phyloP scores from a whole-genome alignment of 306 rosid genomes.

The Rosa persica region DNA sequence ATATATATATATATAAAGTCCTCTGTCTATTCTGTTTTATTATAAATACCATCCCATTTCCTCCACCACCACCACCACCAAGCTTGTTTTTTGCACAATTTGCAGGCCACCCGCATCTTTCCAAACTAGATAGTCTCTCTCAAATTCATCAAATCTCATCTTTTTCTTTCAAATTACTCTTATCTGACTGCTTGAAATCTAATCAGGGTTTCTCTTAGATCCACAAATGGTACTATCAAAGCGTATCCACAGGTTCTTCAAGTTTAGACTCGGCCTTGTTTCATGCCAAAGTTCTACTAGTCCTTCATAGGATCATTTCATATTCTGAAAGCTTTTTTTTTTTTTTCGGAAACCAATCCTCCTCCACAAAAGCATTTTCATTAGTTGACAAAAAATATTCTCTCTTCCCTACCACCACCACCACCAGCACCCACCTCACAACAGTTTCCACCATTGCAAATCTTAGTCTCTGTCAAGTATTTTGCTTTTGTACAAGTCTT shows the following conservation, averaged over 20 bases:
- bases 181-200: conserved; percentile 10
- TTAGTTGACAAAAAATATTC: conserved; percentile 21
- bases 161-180: not conserved
- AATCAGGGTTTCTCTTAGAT: conserved; percentile 18
- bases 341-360: conserved; percentile 4
- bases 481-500: not conserved
- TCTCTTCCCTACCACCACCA: conserved; percentile 23
- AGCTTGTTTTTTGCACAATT: not conserved
- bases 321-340: conserved; percentile 15
- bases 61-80: not conserved
- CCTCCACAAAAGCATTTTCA: conserved; percentile 30
- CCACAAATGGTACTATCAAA: conserved; percentile 57
- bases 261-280: conserved; percentile 38
- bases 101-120: conserved; percentile 6
- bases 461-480: not conserved
- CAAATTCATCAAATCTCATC: conserved; percentile 14
- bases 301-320: conserved; percentile 29
- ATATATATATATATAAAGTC: no score
- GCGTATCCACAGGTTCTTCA: conserved; percentile 61
- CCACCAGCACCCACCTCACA: conserved; percentile 13
- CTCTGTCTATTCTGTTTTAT: conserved; percentile 4
- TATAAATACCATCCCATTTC: not conserved
- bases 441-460: conserved; percentile 19
- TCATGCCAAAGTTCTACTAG: conserved; percentile 8
- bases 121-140: conserved; percentile 13